Conservation (phyloP, 1,284 basidiomycete genomes). For the Clitocybe nebularis region DNA sequence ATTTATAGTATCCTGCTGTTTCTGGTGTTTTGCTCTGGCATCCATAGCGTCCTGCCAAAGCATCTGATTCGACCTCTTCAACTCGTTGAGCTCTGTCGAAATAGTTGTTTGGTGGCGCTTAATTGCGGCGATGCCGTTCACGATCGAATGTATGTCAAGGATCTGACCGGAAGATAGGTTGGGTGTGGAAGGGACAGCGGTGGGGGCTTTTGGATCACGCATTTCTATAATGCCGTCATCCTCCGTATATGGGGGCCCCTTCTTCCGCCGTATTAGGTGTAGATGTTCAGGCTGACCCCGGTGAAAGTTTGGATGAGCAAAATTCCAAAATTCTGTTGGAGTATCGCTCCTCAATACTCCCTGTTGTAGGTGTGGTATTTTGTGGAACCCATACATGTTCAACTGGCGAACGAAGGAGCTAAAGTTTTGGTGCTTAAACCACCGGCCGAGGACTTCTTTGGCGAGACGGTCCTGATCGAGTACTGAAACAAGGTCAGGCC, state of each 20-base stretch:
- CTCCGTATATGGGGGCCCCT: constrained; percentile 29
- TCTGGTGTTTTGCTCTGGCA: constrained; percentile 77
- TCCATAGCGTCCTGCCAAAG: constrained; percentile 91
- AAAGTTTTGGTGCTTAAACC: constrained; percentile 98
- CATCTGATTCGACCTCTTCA: constrained; percentile 85
- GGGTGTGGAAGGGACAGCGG: constrained; percentile 17
- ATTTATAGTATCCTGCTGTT: constrained; percentile 97
- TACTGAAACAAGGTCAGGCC: constrained; percentile 49
- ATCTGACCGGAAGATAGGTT: constrained; percentile 43
- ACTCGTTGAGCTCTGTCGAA: constrained; percentile 81
- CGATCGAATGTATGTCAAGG: constrained; percentile 72
- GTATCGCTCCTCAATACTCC: constrained; percentile 83
- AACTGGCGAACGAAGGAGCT: constrained; percentile 93
- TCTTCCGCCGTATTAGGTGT: constrained; percentile 73
- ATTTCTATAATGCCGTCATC: constrained; percentile 29
- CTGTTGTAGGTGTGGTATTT: constrained; percentile 94
- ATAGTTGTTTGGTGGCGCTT: constrained; percentile 91
- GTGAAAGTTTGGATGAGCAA: constrained; percentile 87
- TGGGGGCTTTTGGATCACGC: constrained; percentile 21
- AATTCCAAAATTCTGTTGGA: constrained; percentile 91
- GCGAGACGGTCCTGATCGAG: constrained; percentile 93
- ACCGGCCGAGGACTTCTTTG: constrained; percentile 84
- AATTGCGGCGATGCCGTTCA: constrained; percentile 84
- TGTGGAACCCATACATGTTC: constrained; percentile 98
- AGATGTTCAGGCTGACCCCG: constrained; percentile 88